Evolutionary conservation across 2,329 filamentous ascomycete species (phyloP), one percentile per base, ranked within the genome.

Genomic region (Verticillium isaacii): DNA sequence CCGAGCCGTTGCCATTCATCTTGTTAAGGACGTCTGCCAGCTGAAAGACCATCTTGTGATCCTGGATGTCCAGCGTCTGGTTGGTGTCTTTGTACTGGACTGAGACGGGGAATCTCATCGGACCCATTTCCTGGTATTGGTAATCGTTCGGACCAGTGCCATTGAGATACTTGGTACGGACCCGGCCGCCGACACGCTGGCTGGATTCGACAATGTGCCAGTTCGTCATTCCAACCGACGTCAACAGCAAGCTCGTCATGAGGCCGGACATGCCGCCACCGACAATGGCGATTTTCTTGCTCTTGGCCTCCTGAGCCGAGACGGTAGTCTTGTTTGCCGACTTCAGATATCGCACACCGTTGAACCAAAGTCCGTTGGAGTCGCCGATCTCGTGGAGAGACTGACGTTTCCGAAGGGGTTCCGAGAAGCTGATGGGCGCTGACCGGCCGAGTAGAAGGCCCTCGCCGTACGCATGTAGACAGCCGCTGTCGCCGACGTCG

Each of bases 221-320:
- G 68, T 87, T 81, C 55, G 78, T 76, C 58, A 87, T 77, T 4
- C 84, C 85, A 6, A 74, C 72, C 57, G 77, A 75, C n/a, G 66
- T 83, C 75, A 67, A 79, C 77, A 67, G 68, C 9, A 81, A 71
- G 60, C 74, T 77, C 1, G 79, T 86, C 81, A 87, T 82, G 61
- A 88, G 70, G 0, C 85, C 84, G 9, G 82, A 75, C 82, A 87
- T 87, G 11, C 85, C 85, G n/a, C 80, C 85, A 25, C 85, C 85
- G 3, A 87, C 73, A 58, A 88, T 87, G 36, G 79, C 85, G 62
- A 88, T 78, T 34, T 73, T 72, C 68, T 85, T 85, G 64, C 71
- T 75, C 73, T 88, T 88, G 32, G 80, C 80, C 11, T 77, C 71
- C 2, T 76, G 69, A 5, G 82, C 83, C 12, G 78, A 73, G 57